Conservation (phyloP, 306 rosid species). For the Prunus mongolica region DNA sequence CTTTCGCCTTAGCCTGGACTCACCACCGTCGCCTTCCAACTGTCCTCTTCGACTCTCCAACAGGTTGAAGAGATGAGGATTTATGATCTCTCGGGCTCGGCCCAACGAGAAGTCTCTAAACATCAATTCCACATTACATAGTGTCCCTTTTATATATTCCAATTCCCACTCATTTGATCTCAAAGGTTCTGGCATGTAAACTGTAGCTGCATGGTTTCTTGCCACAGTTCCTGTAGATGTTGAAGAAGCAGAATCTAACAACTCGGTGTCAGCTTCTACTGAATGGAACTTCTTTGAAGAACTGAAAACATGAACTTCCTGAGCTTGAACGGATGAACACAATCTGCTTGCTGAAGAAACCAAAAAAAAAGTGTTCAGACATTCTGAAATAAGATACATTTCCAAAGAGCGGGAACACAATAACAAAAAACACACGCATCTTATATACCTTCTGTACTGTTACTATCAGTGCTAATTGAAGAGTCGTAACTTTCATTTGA, state of each 20-base stretch:
- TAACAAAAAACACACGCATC: not conserved
- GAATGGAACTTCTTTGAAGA: conserved; percentile 45
- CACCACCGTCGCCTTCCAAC: conserved; percentile 21
- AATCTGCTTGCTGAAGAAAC: conserved; percentile 66
- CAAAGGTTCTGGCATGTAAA: conserved; percentile 17
- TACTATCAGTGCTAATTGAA: conserved; percentile 51
- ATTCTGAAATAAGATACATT: conserved; percentile 3
- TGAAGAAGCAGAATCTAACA: conserved; percentile 88
- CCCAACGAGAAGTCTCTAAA: conserved; percentile 61
- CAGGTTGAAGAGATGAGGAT: conserved; percentile 56
- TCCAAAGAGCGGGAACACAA: not conserved
- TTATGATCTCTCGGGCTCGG: conserved; percentile 45
- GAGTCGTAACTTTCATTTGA: conserved; percentile 81
- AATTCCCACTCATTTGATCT: conserved; percentile 57
- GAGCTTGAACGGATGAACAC: conserved; percentile 56
- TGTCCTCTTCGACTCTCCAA: conserved; percentile 57
- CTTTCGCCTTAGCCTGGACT: conserved; percentile 48
- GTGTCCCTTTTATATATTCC: conserved; percentile 62
- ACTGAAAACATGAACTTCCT: conserved; percentile 40
- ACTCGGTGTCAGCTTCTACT: conserved; percentile 54
- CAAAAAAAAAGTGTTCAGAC: conserved; percentile 6
- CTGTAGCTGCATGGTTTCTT: conserved; percentile 28
- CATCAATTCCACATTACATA: conserved; percentile 60
- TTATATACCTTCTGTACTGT: conserved; percentile 63
- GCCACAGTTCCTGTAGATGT: conserved; percentile 33